Conservation (phyloP, 176 grass and related monocot species). For the Carex parvula region DNA sequence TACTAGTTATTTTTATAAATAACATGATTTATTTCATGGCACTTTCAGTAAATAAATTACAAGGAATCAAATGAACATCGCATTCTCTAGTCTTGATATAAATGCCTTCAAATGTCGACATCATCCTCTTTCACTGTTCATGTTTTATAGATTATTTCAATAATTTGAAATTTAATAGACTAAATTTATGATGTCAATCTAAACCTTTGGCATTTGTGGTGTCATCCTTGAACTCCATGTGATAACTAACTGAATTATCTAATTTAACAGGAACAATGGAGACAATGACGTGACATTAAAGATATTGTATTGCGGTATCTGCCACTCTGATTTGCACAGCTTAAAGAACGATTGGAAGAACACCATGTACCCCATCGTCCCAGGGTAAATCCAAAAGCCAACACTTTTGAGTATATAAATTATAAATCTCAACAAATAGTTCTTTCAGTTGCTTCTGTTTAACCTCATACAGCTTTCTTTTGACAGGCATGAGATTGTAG, state of each 20-base stretch:
- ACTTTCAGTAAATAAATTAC: neutral
- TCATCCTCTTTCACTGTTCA: neutral
- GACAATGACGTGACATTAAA: slow-evolving; percentile 66
- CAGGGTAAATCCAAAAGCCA: slow-evolving; percentile 37
- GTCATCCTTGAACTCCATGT: neutral
- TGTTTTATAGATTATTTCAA: neutral
- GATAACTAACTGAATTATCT: neutral
- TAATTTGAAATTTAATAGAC: neutral
- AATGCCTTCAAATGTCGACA: neutral
- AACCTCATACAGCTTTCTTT: neutral
- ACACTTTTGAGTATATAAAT: neutral
- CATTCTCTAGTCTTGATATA: neutral
- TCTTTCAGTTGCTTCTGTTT: neutral
- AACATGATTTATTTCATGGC: neutral
- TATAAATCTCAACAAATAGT: neutral
- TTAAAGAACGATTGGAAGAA: slow-evolving; percentile 70
- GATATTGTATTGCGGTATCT: slow-evolving; percentile 72
- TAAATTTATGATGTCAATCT: neutral
- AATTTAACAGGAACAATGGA: slow-evolving; percentile 51
- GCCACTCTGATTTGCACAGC: slow-evolving; percentile 73
- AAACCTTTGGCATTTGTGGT: neutral
- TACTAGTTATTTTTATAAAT: neutral
- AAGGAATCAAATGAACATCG: neutral
- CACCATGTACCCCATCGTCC: slow-evolving; percentile 46
- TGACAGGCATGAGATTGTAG: slow-evolving; percentile 69